Base-by-base conservation (phyloP, 2,329 filamentous ascomycete species). In the Colletotrichum nymphaeae region DNA sequence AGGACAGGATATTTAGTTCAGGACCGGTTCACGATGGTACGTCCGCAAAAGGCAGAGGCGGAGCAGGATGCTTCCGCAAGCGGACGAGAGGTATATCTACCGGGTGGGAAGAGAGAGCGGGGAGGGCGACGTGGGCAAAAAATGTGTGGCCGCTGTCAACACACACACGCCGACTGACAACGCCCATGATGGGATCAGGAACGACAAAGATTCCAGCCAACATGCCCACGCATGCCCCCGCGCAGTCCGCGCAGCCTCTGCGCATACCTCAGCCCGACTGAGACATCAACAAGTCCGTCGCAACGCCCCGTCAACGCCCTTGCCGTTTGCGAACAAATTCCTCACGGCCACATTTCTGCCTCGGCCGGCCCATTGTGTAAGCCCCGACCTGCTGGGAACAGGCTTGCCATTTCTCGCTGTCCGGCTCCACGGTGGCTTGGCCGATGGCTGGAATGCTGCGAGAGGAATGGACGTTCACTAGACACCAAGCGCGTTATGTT, bases 201-300 rank as follows among this genome's bases (percentile, higher is more conserved):
- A 42, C 24, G 19, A 37, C 24, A 56, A 60, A 57, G 30, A 73
- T 73, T 73, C 62, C 60, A 42, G 46, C 19, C 60, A n/a, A 46
- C 2, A 35, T 57, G 62, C 26, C 28, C n/a, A n/a, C 19, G 42
- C 42, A 49, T 49, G 7, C 37, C 37, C 42, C 42, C 42, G 42
- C 42, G 42, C 42, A 49, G 42, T n/a, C 42, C 42, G 42, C 22
- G 55, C 46, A 73, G 65, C 62, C 46, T 66, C 67, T 19, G n/a
- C n/a, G n/a, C 63, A 57, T 37, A 66, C 35, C 46, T 64, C 22
- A 49, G 32, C 46, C 12, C 49, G 46, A 65, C 67, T 59, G 56
- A 73, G 67, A 73, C 71, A 73, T 73, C 56, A 66, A 66, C 67
- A 71, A 60, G 71, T 37, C 63, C 56, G 22, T 53, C 19, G 35